These are phyloP conservation scores for Babjeviella inositovora DNA, from an alignment of 805 yeast species.

Conservation along the genomic window DNA sequence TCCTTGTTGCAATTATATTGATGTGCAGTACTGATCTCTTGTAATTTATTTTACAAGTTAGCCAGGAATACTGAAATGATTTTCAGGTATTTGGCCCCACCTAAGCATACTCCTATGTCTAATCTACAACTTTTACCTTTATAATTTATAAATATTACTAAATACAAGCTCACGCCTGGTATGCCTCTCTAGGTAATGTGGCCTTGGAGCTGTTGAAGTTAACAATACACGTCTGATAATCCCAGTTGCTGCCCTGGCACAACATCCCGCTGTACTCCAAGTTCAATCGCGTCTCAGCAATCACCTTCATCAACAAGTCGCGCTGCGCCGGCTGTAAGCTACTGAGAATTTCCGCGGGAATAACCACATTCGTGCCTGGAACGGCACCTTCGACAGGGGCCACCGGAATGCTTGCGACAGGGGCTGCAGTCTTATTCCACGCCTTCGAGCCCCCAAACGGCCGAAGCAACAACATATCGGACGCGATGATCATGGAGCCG, in stretches of 20 bases:
- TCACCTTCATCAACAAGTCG: constrained; percentile 45
- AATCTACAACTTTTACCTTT: too few relatives aligned
- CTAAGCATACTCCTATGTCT: too few relatives aligned
- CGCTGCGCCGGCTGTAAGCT: constrained; percentile 40
- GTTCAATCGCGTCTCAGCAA: constrained; percentile 59
- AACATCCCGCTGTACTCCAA: constrained; percentile 72
- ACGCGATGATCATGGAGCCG: constrained; percentile 68
- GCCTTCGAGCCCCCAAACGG: constrained; percentile 36
- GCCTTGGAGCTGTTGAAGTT: constrained; percentile 58
- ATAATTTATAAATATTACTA: too few relatives aligned
- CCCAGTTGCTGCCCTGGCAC: constrained; percentile 81
- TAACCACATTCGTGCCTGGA: constrained; percentile 4
- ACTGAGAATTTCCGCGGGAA: constrained; percentile 39
- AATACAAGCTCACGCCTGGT: constrained; percentile 2
- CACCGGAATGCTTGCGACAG: constrained; percentile 3
- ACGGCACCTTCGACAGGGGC: constrained; percentile 2
- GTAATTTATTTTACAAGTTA: too few relatives aligned
- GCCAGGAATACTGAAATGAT: too few relatives aligned
- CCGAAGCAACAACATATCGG: constrained; percentile 65
- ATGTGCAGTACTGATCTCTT: too few relatives aligned
- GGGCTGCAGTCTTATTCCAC: constrained; percentile 23
- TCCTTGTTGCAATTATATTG: too few relatives aligned
- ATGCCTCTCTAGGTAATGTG: constrained; percentile 26
- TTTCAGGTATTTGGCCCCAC: too few relatives aligned
- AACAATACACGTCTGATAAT: constrained; percentile 47